These are phyloP conservation scores for Fusarium sp. DNA, from an alignment of 2,329 filamentous ascomycete genomes.

Conservation along the genomic window DNA sequence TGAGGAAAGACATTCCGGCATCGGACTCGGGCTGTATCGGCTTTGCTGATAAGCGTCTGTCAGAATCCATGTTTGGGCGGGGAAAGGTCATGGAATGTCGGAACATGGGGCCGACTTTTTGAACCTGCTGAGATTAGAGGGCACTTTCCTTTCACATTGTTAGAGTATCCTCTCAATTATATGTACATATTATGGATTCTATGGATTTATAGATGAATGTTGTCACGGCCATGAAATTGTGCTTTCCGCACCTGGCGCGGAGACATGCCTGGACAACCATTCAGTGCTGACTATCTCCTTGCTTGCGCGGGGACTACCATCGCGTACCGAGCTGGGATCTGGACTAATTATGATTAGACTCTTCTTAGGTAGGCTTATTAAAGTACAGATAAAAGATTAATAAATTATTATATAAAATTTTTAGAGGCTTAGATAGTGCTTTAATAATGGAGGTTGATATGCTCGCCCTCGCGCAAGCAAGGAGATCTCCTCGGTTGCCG, in stretches of 20 bases:
- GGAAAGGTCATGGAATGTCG: not conserved
- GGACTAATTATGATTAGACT: too few species aligned
- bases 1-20: not conserved
- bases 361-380: too few species aligned
- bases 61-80: not conserved
- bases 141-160: not conserved
- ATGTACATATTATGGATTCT: too few species aligned
- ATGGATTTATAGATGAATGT: not conserved
- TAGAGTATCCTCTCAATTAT: not conserved
- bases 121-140: not conserved
- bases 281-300: not conserved
- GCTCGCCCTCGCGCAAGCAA: too few species aligned
- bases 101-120: not conserved
- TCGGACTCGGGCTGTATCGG: slow-evolving; percentile 2
- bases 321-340: too few species aligned
- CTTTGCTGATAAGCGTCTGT: not conserved
- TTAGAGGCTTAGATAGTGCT: too few species aligned
- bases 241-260: not conserved
- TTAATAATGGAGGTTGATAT: too few species aligned
- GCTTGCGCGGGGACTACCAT: too few species aligned
- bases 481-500: not conserved
- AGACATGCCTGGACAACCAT: not conserved
- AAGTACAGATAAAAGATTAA: too few species aligned
- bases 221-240: not conserved
- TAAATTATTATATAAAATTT: too few species aligned